phyloP scores from a whole-genome alignment of 2,329 filamentous ascomycete genomes.

The Paracorniculantispora psalliotae region DNA sequence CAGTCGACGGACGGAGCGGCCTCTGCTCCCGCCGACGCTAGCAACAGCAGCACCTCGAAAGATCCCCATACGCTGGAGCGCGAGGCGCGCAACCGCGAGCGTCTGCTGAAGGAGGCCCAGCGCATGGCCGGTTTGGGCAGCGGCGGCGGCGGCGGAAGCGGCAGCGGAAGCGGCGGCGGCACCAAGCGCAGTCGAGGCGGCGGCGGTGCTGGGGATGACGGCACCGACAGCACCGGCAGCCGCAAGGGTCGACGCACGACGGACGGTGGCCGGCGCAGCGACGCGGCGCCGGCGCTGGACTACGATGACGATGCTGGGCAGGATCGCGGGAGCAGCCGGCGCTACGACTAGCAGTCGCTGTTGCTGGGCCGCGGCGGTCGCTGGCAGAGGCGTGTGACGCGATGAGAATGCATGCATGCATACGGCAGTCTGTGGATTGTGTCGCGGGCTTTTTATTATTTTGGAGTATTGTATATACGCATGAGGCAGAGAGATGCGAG shows the following conservation, averaged over 20 bases:
- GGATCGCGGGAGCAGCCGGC: neutral
- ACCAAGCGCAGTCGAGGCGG: conserved; percentile 44
- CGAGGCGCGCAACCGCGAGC: conserved; percentile 60
- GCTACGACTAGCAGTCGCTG: conserved; percentile 10
- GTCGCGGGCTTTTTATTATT: neutral
- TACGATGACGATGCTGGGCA: conserved; percentile 37
- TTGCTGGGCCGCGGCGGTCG: neutral
- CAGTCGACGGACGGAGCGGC: conserved; percentile 24
- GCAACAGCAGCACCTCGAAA: conserved; percentile 25
- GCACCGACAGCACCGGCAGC: conserved; percentile 30
- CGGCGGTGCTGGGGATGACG: conserved; percentile 26
- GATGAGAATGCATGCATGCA: too few relatives aligned
- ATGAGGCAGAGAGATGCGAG: too few relatives aligned
- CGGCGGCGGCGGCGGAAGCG: too few relatives aligned
- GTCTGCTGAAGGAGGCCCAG: conserved; percentile 64
- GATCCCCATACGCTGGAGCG: conserved; percentile 67
- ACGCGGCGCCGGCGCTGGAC: conserved; percentile 33
- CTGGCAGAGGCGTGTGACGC: neutral
- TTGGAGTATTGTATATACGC: neutral
- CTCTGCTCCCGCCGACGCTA: conserved; percentile 22
- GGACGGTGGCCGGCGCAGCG: conserved; percentile 39
- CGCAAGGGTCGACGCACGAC: conserved; percentile 31
- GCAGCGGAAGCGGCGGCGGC: conserved; percentile 37
- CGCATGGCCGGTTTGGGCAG: conserved; percentile 52
- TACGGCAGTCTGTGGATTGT: too few relatives aligned